Percentiles rank a stretch among this genome's conserved stretches.
Evolutionary conservation across 257 asterid genomes (phyloP).

Genomic region (Rehmannia glutinosa): DNA sequence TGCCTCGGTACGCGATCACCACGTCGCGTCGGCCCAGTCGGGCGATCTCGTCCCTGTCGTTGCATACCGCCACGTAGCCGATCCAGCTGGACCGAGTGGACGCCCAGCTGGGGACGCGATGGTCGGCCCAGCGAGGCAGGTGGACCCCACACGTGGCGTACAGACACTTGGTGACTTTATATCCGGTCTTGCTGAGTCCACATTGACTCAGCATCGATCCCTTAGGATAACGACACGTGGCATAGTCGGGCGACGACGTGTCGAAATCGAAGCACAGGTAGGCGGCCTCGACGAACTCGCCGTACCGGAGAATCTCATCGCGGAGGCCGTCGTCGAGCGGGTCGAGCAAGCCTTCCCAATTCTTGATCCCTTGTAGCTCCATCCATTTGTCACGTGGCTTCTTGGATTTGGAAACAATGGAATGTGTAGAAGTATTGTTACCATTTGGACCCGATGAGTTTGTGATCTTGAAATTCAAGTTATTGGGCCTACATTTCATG

Average conservation of each 20-base stretch:
- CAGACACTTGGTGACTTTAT: conserved; percentile 43
- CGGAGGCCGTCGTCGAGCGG: conserved; percentile 78
- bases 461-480: conserved; percentile 16
- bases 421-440: not conserved
- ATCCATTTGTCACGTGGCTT: conserved; percentile 58
- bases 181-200: conserved; percentile 37
- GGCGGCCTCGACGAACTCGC: conserved; percentile 78
- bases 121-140: conserved; percentile 53
- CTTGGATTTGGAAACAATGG: conserved; percentile 10
- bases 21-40: conserved; percentile 81
- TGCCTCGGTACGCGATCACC: conserved; percentile 83
- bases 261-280: conserved; percentile 72
- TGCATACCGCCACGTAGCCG: conserved; percentile 87
- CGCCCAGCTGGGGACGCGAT: conserved; percentile 42
- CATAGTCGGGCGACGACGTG: conserved; percentile 51
- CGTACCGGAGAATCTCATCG: conserved; percentile 68
- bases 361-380: conserved; percentile 84
- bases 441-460: conserved; percentile 27
- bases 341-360: conserved; percentile 91
- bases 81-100: conserved; percentile 72
- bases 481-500: not conserved
- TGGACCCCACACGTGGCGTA: conserved; percentile 77
- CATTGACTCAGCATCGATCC: conserved; percentile 34
- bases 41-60: conserved; percentile 50
- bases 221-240: conserved; percentile 34